phyloP scores from a whole-genome alignment of 78 protist species.

The Dictyostelium intermedium region DNA sequence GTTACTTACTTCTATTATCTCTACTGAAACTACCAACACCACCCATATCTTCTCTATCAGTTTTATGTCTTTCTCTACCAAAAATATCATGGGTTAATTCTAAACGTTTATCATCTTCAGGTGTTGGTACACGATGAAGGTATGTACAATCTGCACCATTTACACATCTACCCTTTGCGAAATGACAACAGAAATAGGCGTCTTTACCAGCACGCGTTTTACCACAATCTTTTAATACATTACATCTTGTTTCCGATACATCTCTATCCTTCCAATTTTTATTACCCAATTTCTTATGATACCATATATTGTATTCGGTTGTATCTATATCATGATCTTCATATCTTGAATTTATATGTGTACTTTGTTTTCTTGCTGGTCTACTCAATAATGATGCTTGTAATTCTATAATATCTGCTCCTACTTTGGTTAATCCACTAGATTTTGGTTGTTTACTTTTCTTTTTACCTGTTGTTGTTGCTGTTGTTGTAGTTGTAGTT shows the following conservation, averaged over 20 bases:
- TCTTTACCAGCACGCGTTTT: slow-evolving; percentile 66
- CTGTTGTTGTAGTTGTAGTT: not conserved
- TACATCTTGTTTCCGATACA: slow-evolving; percentile 38
- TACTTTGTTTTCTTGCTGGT: slow-evolving; percentile 69
- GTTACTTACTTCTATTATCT: slow-evolving; percentile 74
- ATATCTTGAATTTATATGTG: slow-evolving; percentile 43
- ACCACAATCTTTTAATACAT: slow-evolving; percentile 77
- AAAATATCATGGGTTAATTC: slow-evolving; percentile 73
- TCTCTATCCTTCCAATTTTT: slow-evolving; percentile 61
- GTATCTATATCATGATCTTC: slow-evolving; percentile 73
- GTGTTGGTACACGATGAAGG: slow-evolving; percentile 79
- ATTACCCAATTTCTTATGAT: slow-evolving; percentile 65
- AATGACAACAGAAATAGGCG: slow-evolving; percentile 61
- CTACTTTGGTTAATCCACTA: not conserved
- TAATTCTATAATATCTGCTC: slow-evolving; percentile 6
- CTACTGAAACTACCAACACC: slow-evolving; percentile 83
- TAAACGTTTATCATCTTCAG: slow-evolving; percentile 54
- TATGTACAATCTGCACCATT: slow-evolving; percentile 77
- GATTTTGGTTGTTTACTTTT: not conserved
- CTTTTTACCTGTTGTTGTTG: not conserved
- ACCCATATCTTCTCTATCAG: slow-evolving; percentile 84
- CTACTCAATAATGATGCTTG: slow-evolving; percentile 36
- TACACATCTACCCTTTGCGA: slow-evolving; percentile 61
- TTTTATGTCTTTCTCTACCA: slow-evolving; percentile 78
- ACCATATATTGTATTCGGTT: slow-evolving; percentile 80